Percentiles rank a stretch among this genome's conserved stretches.
These are phyloP conservation scores for Fonsecaea pedrosoi DNA, from an alignment of 2,329 filamentous ascomycete species.

Conservation along the genomic window DNA sequence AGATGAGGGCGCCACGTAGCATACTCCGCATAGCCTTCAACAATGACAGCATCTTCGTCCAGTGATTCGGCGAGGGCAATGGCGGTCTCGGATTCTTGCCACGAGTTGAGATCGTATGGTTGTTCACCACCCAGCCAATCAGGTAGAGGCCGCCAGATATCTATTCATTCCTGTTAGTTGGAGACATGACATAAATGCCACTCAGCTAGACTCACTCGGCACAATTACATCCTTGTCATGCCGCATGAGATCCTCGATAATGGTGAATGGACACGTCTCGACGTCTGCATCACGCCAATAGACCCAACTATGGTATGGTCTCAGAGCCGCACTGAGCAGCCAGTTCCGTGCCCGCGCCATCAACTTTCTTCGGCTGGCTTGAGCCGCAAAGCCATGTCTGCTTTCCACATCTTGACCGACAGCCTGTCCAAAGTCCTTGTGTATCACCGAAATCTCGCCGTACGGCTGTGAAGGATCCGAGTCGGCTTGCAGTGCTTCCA, in stretches of 20 bases:
- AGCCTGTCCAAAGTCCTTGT: constrained; percentile 98
- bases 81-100: constrained; percentile 98
- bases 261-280: constrained; percentile 94
- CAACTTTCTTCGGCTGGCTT: constrained; percentile 89
- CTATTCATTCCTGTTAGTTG: constrained; percentile 52
- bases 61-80: constrained; percentile 90
- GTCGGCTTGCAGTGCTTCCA: constrained; percentile 80
- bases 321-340: constrained; percentile 88
- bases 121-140: constrained; percentile 99
- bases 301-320: constrained; percentile 97
- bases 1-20: constrained; percentile 97
- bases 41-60: constrained; percentile 97
- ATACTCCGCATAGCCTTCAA: constrained; percentile 98
- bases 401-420: constrained; percentile 98
- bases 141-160: constrained; percentile 97
- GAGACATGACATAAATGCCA: constrained; percentile 1
- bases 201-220: constrained; percentile 74
- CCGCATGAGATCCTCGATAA: constrained; percentile 95
- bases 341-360: constrained; percentile 99
- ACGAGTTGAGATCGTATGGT: constrained; percentile 97
- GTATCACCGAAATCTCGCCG: constrained; percentile 95
- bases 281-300: constrained; percentile 99
- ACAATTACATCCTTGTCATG: constrained; percentile 99
- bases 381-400: constrained; percentile 94
- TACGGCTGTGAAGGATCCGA: constrained; percentile 81